These are phyloP conservation scores for Penicillium brasilianum DNA, from an alignment of 2,329 filamentous ascomycete genomes.

Conservation along the genomic window DNA sequence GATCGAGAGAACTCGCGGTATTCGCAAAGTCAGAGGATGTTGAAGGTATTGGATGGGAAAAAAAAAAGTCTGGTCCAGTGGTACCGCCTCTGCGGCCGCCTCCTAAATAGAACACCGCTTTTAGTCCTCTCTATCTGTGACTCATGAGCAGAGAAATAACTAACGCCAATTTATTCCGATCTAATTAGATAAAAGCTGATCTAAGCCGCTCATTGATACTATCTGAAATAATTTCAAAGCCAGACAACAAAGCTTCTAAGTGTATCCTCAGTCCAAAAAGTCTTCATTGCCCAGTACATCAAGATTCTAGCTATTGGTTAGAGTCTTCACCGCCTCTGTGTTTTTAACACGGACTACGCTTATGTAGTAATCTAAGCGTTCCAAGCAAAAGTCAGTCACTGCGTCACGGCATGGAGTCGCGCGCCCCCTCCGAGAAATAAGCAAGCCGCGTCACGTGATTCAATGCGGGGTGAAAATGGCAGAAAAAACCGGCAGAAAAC, in stretches of 20 bases:
- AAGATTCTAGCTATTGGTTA: neutral
- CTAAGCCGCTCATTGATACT: neutral
- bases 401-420: neutral
- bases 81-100: slow-evolving; percentile 12
- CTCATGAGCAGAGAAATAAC: neutral
- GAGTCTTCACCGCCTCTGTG: neutral
- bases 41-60: slow-evolving; percentile 10
- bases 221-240: neutral
- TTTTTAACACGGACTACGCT: neutral
- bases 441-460: neutral
- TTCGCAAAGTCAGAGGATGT: slow-evolving; percentile 14
- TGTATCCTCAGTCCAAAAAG: too few relatives aligned
- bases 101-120: slow-evolving; percentile 13
- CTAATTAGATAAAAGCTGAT: neutral
- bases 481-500: slow-evolving; percentile 1
- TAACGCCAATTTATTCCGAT: neutral
- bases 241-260: too few relatives aligned
- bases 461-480: neutral
- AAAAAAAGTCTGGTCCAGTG: slow-evolving; percentile 16
- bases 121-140: neutral
- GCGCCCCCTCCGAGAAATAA: neutral
- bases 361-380: neutral
- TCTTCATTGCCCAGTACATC: neutral
- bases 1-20: slow-evolving; percentile 14
- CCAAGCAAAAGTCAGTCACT: too few relatives aligned